Evolutionary conservation across 345 rosid genomes (phyloP), one percentile per base, ranked within the genome.

Genomic region (Heritiera fomes): DNA sequence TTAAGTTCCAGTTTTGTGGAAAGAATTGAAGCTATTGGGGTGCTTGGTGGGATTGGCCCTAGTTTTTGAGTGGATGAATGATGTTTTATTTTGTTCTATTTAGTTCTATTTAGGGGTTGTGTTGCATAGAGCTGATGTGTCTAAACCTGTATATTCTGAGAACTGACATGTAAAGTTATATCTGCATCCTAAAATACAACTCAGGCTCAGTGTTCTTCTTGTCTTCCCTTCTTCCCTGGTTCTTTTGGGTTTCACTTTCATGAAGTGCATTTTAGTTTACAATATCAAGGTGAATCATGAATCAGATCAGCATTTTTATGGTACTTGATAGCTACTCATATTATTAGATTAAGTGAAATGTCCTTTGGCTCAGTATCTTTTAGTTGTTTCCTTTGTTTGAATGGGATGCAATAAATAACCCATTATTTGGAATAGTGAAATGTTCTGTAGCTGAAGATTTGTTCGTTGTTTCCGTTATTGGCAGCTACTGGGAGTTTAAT

Each of bases 401-500:
- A 32, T 47, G 3, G 12, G 14, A 70, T 49, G 20, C 61, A 49
- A 3, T 49, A 3, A 28, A 14, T 28, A 47, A 71, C 3, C 12
- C 38, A 30, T 49, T 50, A 13, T 30, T 30, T 14, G 53, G 43
- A 71, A 17, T 52, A 18, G 40, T 52, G 23, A 43, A 41, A 79
- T 32, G 45, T 71, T 61, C 8, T 32, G 68, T 23, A 60, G 20
- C 68, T 77, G 20, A 63, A 14, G 1, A 28, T 80, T 10, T 77
- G 60, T 78, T 66, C 38, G 67, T 68, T 81, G 66, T 80, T 62
- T 83, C 85, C 76, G 14, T 73, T 11, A 60, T 78, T 68, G 80
- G 77, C 86, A 90, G 97, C 83, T 78, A 79, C 79, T 68, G 90
- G 88, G 30, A 81, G 66, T 80, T 76, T 80, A 10, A 84, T 86